Evolutionary conservation across 2,329 filamentous ascomycete genomes (phyloP), one percentile per base, ranked within the genome.

Genomic region (Bipolaris victoriae): DNA sequence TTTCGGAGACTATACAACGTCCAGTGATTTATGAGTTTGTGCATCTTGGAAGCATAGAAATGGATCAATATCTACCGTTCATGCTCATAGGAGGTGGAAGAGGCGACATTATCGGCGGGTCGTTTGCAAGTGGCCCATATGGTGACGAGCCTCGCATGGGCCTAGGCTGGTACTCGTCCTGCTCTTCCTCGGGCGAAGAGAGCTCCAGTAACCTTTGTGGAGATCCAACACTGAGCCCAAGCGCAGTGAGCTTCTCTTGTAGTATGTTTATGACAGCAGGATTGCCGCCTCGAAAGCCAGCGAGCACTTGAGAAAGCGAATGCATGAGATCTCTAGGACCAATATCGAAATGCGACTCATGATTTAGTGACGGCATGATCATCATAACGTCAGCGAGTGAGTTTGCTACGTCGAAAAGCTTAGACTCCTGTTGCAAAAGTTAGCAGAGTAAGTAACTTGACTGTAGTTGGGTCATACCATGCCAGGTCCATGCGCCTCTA

Each of bases 321-420:
- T 74, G 72, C 6, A 75, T 72, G 2, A 75, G 64, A 44, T 75
- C 72, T 54, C 72, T 62, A 6, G 72, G 72, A 2, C 72, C 72
- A 37, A 74, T 57, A 5, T 62, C 64, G 22, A 75, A 74, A 15
- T 65, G 60, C 1, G 71, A 64, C 41, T 72, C 67, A 52, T 71
- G 66, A 45, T 74, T 75, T 31, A 74, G 60, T 0, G 67, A 64
- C 0, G 72, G 72, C 55, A 75, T 71, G 29, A 71, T 74, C 46
- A 75, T 74, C 72, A 75, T 75, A 9, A 75, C 72, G 40, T 75
- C 72, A 3, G 72, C 72, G 11, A 75, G 66, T 1, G 72, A 74
- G 47, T 73, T 74, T 20, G 71, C 68, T 7, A 75, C 73, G 26
- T 75, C 72, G 54, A 74, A 75, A 1, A 75, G 57, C 39, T 75